Base-by-base conservation (phyloP, 2,329 filamentous ascomycete species). In the Uncinocarpus reesii region DNA sequence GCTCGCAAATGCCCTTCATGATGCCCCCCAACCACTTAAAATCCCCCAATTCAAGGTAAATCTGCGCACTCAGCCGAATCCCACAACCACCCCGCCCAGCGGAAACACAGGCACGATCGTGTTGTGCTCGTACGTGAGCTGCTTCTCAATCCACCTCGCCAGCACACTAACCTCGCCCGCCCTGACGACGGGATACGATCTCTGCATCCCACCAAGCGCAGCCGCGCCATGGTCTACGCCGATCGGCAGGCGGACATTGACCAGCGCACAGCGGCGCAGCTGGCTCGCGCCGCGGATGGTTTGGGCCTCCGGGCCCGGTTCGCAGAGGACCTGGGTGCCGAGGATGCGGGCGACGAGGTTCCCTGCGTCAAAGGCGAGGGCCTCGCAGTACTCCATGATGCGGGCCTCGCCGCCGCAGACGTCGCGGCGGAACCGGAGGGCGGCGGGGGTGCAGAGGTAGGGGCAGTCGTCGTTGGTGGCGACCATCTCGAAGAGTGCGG, bases 31-130 rank as follows among this genome's bases (percentile, higher is more conserved):
- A 74, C 76, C 78, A 85, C 61, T 83, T 77, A 60, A 92, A 95
- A 64, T 95, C 88, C 10, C 73, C 72, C 54, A 82, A 62, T 21
- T 86, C 86, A n/a, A 95, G 66, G 62, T 92, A 96, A 0, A 92
- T 76, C 71, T 95, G 88, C 11, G 78, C 86, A 60, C 84, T 88
- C 41, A 94, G 59, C 42, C 90, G 71, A 0, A 75, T 71, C 84
- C n/a, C 84, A 95, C 62, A 81, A 76, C 46, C 72, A 72, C 0
- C 74, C n/a, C 75, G 0, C 67, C 72, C 55, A 88, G 79, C 7
- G 74, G 64, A 49, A 79, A 79, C 2, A 84, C 60, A 1, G 81
- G 73, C 44, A 92, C 66, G 58, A 86, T 90, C 0, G 87, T 92
- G 47, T 81, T 73, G 62, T 80, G 77, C n/a, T 82, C 75, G 0